These are phyloP conservation scores for Gypsophila paniculata DNA, from an alignment of 179 eudicot species.

Conservation along the genomic window DNA sequence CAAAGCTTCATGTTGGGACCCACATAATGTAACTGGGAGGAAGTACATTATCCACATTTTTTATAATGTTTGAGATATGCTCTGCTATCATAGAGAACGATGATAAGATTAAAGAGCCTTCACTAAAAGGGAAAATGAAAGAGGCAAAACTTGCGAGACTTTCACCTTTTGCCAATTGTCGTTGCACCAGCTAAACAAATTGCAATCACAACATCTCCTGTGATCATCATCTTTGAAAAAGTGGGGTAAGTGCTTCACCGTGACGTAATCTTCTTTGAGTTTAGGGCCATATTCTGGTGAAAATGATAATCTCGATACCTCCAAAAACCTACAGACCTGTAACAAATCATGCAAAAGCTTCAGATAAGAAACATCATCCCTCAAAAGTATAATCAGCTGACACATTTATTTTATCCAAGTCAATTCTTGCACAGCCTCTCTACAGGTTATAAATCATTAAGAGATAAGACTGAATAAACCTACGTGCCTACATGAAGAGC, in stretches of 20 bases:
- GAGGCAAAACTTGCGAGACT: constrained; percentile 2
- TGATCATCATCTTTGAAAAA: constrained; percentile 44
- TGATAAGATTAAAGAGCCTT: neutral
- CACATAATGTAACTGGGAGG: no score
- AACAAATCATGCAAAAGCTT: constrained; percentile 14
- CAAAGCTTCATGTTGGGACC: no score
- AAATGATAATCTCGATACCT: constrained; percentile 88
- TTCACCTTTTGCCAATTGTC: constrained; percentile 87
- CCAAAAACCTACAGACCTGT: constrained; percentile 95
- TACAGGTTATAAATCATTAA: neutral
- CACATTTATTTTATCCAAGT: neutral
- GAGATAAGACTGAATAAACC: neutral
- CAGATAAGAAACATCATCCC: constrained; percentile 10
- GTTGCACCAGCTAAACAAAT: constrained; percentile 72
- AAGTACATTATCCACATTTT: no score
- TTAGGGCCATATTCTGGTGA: constrained; percentile 94
- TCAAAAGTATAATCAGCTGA: neutral
- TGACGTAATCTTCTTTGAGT: constrained; percentile 79
- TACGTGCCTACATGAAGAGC: neutral
- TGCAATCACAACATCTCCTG: constrained; percentile 58
- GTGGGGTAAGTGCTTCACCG: constrained; percentile 86
- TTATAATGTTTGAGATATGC: no score
- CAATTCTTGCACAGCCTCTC: neutral
- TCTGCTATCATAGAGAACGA: no score
- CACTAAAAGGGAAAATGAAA: neutral